phyloP scores from a whole-genome alignment of 345 rosid species.

The Heritiera littoralis region DNA sequence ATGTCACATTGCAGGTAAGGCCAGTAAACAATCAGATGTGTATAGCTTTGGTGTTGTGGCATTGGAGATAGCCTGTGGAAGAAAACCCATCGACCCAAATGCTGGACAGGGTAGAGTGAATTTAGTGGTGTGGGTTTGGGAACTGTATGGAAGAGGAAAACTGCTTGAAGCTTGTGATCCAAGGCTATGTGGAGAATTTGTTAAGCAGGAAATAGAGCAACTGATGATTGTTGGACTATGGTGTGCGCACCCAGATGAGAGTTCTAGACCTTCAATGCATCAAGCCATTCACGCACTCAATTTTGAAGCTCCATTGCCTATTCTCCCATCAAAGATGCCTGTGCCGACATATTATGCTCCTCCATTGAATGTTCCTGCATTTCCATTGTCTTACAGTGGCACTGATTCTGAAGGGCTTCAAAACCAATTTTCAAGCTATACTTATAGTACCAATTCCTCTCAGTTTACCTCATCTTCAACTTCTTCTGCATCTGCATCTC shows the following conservation, averaged over 20 bases:
- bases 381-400: background rate
- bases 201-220: constrained; percentile 7
- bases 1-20: too few relatives aligned
- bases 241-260: too few relatives aligned
- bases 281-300: constrained; percentile 3
- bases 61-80: too few relatives aligned
- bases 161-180: background rate
- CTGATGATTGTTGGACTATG: constrained; percentile 26
- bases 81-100: too few relatives aligned
- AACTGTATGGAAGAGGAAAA: background rate
- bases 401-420: background rate
- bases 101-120: too few relatives aligned
- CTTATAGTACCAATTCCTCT: background rate
- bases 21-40: too few relatives aligned
- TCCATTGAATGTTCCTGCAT: background rate
- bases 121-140: too few relatives aligned
- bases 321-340: background rate
- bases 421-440: background rate
- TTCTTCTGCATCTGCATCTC: background rate
- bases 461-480: background rate
- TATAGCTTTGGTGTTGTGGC: too few relatives aligned
- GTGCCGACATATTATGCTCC: too few relatives aligned
- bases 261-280: too few relatives aligned
- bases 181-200: background rate
- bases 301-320: constrained; percentile 16